A percentile compares a stretch with the other conserved stretches of the same genome.
Evolutionary conservation across 805 yeast genomes (phyloP).

Genomic region (Cephaloascus albidus): DNA sequence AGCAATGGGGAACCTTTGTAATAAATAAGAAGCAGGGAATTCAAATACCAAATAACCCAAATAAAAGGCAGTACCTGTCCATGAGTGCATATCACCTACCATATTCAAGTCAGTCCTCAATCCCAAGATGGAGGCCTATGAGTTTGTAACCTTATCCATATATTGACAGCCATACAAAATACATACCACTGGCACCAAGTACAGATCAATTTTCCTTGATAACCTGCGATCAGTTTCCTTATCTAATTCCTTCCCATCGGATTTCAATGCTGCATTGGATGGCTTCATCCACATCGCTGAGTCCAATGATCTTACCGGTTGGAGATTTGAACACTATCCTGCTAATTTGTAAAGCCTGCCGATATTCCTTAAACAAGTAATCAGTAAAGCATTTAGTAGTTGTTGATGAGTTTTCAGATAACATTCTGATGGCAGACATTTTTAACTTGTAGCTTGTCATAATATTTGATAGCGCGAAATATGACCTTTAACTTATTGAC

Average conservation of each 20-base stretch:
- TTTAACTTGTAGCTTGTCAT: too few relatives aligned
- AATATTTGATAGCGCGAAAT: too few relatives aligned
- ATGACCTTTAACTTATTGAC: too few relatives aligned
- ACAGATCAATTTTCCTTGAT: slow-evolving; percentile 38
- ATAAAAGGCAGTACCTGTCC: slow-evolving; percentile 19
- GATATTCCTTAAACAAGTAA: too few relatives aligned
- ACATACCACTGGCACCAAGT: slow-evolving; percentile 40
- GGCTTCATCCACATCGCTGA: slow-evolving; percentile 38
- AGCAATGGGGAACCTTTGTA: neutral
- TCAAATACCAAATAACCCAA: slow-evolving; percentile 14
- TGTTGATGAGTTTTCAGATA: too few relatives aligned
- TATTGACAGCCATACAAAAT: slow-evolving; percentile 40
- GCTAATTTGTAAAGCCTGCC: too few relatives aligned
- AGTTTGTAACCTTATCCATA: slow-evolving; percentile 49
- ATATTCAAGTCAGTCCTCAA: slow-evolving; percentile 19
- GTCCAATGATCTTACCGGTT: too few relatives aligned
- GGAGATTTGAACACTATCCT: too few relatives aligned
- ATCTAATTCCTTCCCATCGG: slow-evolving; percentile 17
- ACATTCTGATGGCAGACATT: too few relatives aligned
- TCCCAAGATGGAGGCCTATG: slow-evolving; percentile 47
- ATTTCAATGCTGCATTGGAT: slow-evolving; percentile 26
- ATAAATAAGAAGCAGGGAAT: slow-evolving; percentile 11
- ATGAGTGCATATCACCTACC: slow-evolving; percentile 12
- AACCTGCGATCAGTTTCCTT: slow-evolving; percentile 21
- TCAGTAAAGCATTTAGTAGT: too few relatives aligned